Base-by-base conservation (phyloP, 768 basidiomycete genomes). In the Butyriboletus loyo region DNA sequence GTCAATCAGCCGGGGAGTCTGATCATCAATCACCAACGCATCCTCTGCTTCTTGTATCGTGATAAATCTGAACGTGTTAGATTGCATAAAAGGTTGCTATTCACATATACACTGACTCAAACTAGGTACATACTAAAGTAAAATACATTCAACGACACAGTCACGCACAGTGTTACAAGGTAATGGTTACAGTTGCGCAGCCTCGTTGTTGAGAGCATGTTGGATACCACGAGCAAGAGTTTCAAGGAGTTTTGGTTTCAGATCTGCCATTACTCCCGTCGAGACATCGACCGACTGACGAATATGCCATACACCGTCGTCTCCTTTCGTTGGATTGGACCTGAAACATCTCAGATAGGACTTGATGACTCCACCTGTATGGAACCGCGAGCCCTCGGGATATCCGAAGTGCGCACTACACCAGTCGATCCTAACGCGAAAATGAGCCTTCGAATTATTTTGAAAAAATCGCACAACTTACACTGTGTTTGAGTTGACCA, bases 401-500 rank as follows among this genome's bases (percentile, higher is more conserved):
- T 45, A 58, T 14, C 63, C 63, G 34, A 65, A 65, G n/a, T 65
- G 50, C 13, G 49, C 54, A 27, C 52, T 35, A n/a, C 52, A 40
- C 63, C 65, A 65, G 32, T 66, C 62, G 32, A 64, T 56, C 36
- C 61, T 63, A 19, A 28, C 13, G 28, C 7, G 21, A 50, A 31
- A 24, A 41, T 43, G 1, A 50, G 24, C n/a, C 1, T 17, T 17
- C 6, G 5, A 45, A 3, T 14, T 10, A n/a, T 1, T n/a, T 25
- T 25, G n/a, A 21, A 7, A 15, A 19, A 34, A 11, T 4, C 7
- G 28, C 21, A 30, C 19, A 24, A 53, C 64, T 36, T 24, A 66
- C 66, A 38, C 32, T 13, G 49, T 32, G 39, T 66, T 68, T 2
- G 65, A 66, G 42, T 66, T 66, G n/a, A 66, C 40, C 2, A 32